These are phyloP conservation scores for Melocanna baccifera DNA, from an alignment of 176 grass and related monocot genomes.

Conservation along the genomic window DNA sequence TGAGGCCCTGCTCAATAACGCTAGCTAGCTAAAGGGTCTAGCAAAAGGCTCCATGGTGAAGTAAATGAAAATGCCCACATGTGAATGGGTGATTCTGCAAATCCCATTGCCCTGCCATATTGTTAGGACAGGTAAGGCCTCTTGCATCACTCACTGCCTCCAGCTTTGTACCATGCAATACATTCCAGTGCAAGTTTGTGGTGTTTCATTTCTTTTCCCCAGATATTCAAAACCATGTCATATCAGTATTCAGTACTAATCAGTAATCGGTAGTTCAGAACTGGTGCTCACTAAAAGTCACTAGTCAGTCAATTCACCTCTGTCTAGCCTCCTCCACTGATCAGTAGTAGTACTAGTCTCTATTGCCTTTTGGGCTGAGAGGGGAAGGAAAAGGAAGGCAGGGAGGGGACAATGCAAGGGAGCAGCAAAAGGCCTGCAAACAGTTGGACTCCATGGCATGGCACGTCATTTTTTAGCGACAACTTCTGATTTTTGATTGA, in stretches of 20 bases:
- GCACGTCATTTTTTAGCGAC: too few species aligned
- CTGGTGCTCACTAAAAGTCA: background rate
- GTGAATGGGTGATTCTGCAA: background rate
- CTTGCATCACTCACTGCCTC: background rate
- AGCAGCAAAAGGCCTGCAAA: slow-evolving; percentile 2
- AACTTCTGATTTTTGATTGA: too few species aligned
- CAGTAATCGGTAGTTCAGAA: background rate
- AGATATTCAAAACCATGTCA: background rate
- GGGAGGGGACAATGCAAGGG: background rate
- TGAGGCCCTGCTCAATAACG: background rate
- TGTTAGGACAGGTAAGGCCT: background rate
- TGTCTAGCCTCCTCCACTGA: background rate
- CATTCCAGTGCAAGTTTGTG: background rate
- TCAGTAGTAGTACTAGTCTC: background rate
- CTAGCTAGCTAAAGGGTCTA: background rate
- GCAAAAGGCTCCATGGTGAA: background rate
- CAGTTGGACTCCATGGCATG: slow-evolving; percentile 11
- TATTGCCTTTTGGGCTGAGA: background rate
- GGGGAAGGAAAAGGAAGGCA: background rate
- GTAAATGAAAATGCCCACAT: background rate
- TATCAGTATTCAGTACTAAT: background rate
- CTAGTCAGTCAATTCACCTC: background rate
- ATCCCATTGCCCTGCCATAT: background rate
- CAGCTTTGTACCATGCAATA: background rate
- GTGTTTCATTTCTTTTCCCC: background rate